Conservation (phyloP, 192 early-diverging fungal genomes). For the Gigaspora rosea region DNA sequence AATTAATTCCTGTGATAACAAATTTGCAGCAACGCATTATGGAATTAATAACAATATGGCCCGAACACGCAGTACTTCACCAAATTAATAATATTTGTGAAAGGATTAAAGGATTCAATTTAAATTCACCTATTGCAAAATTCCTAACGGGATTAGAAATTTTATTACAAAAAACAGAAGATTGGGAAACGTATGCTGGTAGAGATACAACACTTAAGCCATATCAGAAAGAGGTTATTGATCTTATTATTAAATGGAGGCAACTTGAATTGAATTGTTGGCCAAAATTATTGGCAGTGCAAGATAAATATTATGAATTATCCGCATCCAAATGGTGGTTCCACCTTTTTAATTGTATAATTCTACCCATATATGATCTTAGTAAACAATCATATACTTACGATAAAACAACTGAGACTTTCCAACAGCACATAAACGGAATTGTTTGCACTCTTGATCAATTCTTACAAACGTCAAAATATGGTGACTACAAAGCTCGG, state of each 20-base stretch:
- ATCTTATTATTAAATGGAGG: slow-evolving; percentile 86
- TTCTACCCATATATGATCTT: slow-evolving; percentile 44
- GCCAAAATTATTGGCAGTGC: slow-evolving; percentile 80
- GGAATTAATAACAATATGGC: slow-evolving; percentile 79
- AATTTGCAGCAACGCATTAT: slow-evolving; percentile 60
- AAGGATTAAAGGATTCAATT: slow-evolving; percentile 66
- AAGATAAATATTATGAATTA: slow-evolving; percentile 71
- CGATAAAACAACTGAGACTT: slow-evolving; percentile 4
- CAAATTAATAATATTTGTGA: slow-evolving; percentile 67
- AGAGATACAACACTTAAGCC: slow-evolving; percentile 74
- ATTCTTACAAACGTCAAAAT: slow-evolving; percentile 72
- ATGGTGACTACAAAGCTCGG: slow-evolving; percentile 79
- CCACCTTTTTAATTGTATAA: slow-evolving; percentile 69
- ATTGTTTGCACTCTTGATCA: slow-evolving; percentile 77
- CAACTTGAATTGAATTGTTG: slow-evolving; percentile 89
- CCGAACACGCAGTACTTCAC: slow-evolving; percentile 86
- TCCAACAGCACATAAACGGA: slow-evolving; percentile 43
- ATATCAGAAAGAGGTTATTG: slow-evolving; percentile 67
- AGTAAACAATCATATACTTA: slow-evolving; percentile 21
- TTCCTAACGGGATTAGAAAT: slow-evolving; percentile 87
- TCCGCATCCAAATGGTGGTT: slow-evolving; percentile 87
- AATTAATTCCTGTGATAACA: slow-evolving; percentile 61
- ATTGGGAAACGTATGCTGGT: slow-evolving; percentile 92
- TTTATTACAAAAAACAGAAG: slow-evolving; percentile 84
- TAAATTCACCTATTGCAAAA: slow-evolving; percentile 86